Conservation (phyloP, 2,329 filamentous ascomycete species). For the Cercospora berteroae region DNA sequence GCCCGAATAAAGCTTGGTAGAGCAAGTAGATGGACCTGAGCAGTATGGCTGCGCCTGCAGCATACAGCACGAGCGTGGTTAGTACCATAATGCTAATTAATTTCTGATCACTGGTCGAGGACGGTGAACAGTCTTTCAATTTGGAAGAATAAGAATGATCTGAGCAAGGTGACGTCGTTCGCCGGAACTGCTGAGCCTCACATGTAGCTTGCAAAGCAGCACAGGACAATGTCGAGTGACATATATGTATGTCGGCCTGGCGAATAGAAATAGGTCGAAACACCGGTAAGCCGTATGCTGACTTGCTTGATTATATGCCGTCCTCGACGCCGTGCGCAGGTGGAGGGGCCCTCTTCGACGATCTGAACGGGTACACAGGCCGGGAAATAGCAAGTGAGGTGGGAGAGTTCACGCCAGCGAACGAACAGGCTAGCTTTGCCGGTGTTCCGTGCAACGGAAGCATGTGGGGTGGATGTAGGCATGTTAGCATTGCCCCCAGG, state of each 20-base stretch:
- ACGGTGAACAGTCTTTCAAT: background rate
- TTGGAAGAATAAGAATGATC: background rate
- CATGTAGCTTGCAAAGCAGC: background rate
- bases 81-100: background rate
- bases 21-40: background rate
- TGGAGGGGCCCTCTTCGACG: background rate
- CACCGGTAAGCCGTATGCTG: background rate
- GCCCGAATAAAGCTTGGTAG: constrained; percentile 6
- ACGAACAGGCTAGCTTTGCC: background rate
- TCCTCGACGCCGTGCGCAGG: background rate
- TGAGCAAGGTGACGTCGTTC: background rate
- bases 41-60: background rate
- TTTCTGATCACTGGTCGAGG: background rate
- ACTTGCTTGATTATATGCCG: background rate
- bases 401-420: background rate
- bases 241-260: background rate
- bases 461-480: background rate
- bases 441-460: background rate
- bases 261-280: background rate
- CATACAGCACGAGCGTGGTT: background rate
- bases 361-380: background rate
- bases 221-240: background rate
- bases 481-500: background rate
- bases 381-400: background rate
- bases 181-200: background rate